These are phyloP conservation scores for Sisymbrium irio DNA, from an alignment of 345 rosid genomes.

Conservation along the genomic window DNA sequence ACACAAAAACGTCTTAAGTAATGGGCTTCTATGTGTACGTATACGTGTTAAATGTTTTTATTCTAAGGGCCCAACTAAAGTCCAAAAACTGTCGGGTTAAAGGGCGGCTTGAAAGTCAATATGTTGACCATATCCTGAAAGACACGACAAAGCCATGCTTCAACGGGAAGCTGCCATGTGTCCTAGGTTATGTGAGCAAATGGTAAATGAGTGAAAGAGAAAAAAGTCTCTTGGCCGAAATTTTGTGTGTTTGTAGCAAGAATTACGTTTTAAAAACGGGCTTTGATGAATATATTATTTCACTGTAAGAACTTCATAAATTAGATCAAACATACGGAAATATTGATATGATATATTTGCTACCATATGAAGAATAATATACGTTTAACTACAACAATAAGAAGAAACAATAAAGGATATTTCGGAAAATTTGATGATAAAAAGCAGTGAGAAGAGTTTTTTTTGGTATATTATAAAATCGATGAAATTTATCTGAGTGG, in stretches of 20 bases:
- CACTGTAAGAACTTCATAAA: not conserved
- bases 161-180: slow-evolving; percentile 37
- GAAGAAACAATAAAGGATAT: not conserved
- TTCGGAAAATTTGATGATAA: slow-evolving; percentile 1
- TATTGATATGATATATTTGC: not conserved
- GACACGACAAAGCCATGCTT: slow-evolving; percentile 28
- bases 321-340: not conserved
- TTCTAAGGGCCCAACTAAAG: slow-evolving; percentile 11
- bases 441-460: not conserved
- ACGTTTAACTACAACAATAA: not conserved
- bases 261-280: not conserved
- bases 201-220: not conserved
- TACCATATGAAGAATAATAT: slow-evolving; percentile 3
- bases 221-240: not conserved
- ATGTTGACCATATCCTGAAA: slow-evolving; percentile 32
- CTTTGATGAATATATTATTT: not conserved
- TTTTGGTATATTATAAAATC: not conserved
- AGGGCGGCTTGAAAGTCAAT: slow-evolving; percentile 18
- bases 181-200: slow-evolving; percentile 3
- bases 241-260: not conserved
- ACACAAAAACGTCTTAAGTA: not conserved
- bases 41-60: not conserved
- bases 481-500: slow-evolving; percentile 4
- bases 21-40: not conserved
- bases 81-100: slow-evolving; percentile 2